These are phyloP conservation scores for Rhododendron molle DNA, from an alignment of 148 eudicot species.

Conservation along the genomic window DNA sequence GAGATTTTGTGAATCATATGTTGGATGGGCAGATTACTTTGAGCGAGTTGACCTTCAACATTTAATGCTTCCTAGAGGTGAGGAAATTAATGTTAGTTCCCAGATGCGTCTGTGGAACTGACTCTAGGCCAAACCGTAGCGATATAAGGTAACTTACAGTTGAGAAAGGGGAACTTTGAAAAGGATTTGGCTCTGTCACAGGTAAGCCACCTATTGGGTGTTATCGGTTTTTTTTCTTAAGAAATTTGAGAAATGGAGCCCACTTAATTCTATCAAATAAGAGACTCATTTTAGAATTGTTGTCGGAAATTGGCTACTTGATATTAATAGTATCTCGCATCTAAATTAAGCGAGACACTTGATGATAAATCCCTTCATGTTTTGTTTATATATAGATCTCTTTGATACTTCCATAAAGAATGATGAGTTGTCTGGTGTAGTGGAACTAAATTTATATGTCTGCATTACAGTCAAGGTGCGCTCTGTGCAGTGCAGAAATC, in stretches of 20 bases:
- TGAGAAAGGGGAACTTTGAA: neutral
- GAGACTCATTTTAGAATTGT: neutral
- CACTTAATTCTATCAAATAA: neutral
- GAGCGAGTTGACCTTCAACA: neutral
- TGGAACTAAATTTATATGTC: constrained; percentile 20
- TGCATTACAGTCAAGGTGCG: constrained; percentile 67
- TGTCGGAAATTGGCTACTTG: neutral
- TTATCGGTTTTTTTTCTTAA: neutral
- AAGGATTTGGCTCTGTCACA: neutral
- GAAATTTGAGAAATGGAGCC: neutral
- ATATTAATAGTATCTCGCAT: neutral
- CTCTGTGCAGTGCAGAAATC: constrained; percentile 60
- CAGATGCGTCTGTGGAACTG: neutral
- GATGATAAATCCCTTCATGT: neutral
- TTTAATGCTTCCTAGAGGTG: neutral
- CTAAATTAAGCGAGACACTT: neutral
- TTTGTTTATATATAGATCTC: constrained; percentile 5
- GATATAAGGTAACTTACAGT: neutral
- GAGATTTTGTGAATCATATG: neutral
- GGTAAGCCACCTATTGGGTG: neutral
- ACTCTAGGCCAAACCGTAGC: neutral
- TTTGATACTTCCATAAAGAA: neutral
- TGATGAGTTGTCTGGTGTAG: neutral
- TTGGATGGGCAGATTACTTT: neutral
- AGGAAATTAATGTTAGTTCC: neutral